These are phyloP conservation scores for Periglandula ipomoeae DNA, from an alignment of 2,329 filamentous ascomycete species.

Conservation along the genomic window DNA sequence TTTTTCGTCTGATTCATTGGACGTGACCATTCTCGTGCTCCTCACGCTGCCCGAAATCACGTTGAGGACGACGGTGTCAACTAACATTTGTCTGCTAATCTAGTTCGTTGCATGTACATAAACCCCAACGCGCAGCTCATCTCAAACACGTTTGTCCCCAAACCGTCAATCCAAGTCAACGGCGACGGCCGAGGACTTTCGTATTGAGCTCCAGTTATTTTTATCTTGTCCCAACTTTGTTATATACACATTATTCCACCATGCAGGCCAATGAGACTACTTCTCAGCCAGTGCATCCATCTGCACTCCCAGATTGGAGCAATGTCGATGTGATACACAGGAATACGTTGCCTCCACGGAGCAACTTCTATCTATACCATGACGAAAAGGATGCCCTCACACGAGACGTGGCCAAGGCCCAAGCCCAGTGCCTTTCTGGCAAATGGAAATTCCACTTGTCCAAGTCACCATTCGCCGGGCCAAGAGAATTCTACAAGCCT, in stretches of 20 bases:
- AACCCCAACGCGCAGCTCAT: neutral
- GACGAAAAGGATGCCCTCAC: slow-evolving; percentile 38
- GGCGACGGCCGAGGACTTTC: too few relatives aligned
- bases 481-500: slow-evolving; percentile 28
- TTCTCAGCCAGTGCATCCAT: neutral
- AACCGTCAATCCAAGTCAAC: too few relatives aligned
- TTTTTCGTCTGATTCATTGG: neutral
- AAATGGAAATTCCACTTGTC: slow-evolving; percentile 45
- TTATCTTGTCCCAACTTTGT: neutral
- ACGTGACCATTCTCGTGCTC: neutral
- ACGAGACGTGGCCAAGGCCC: slow-evolving; percentile 28
- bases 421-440: slow-evolving; percentile 38
- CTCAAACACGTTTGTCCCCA: neutral
- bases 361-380: slow-evolving; percentile 46
- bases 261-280: neutral
- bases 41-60: neutral
- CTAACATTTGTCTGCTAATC: neutral
- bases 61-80: neutral
- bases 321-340: slow-evolving; percentile 51
- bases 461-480: slow-evolving; percentile 35
- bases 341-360: slow-evolving; percentile 48
- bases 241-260: neutral
- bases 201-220: neutral
- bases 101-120: neutral
- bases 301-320: slow-evolving; percentile 44